Base-by-base conservation (phyloP, 306 rosid species). In the Ormosia semicastrata region DNA sequence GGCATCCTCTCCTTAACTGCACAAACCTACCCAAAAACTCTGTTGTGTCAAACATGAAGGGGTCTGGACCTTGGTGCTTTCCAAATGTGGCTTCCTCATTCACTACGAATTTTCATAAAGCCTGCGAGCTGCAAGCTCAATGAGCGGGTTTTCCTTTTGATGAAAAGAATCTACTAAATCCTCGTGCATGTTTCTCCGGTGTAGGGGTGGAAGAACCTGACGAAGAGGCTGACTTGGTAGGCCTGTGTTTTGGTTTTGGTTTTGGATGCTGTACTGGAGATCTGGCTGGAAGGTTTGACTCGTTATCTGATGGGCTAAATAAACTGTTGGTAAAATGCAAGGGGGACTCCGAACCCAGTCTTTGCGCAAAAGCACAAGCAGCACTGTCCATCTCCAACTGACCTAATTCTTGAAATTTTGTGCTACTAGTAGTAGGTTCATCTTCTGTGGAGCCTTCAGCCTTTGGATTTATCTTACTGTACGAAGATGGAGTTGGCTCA, bases 91-190 rank as follows among this genome's bases (percentile, higher is more conserved):
- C 47, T 59, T 58, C 37, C 83, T 73, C 82, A 33, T 43, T 8
- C 15, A 47, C 54, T 71, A 68, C 76, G 84, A 75, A 77, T 71
- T 41, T 59, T 65, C 34, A 81, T 40, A 77, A 59, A 36, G 87
- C 76, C 72, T 60, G 81, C 70, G 15, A 82, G 75, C 75, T 62
- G 90, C 90, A 86, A 73, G 81, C 85, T 89, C 88, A 96, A 81
- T 86, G 89, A 68, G 88, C 77, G 6, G 83, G 90, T 85, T 92
- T 92, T 66, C 88, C 93, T 85, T 93, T 96, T 2, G 99, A 79
- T 77, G 98, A 93, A 77, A 96, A 96, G 94, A 96, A 96, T 88
- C 99, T 88, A 85, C 97, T 96, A 69, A 96, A 89, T 30, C 97
- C 98, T 8, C 97, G 86, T 1, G 88, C 76, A 29, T 93, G 94